These are phyloP conservation scores for Sophora flavescens DNA, from an alignment of 306 rosid genomes.

Conservation along the genomic window DNA sequence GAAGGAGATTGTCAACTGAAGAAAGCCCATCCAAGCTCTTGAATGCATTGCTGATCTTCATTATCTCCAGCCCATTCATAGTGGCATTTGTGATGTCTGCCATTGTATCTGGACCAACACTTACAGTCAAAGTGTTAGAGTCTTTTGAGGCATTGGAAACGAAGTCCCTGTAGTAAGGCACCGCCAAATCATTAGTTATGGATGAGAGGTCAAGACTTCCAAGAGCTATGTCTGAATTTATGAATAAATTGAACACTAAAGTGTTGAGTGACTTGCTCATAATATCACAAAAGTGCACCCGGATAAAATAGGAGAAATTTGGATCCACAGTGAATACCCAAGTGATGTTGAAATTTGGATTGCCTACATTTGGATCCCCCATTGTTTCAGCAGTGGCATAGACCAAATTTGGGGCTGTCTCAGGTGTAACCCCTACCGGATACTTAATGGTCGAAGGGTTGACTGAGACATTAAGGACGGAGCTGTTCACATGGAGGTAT, in stretches of 20 bases:
- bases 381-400: constrained; percentile 85
- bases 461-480: constrained; percentile 67
- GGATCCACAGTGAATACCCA: constrained; percentile 83
- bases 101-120: constrained; percentile 79
- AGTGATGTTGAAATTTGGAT: constrained; percentile 77
- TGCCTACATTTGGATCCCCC: constrained; percentile 67
- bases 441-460: constrained; percentile 67
- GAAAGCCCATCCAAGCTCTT: constrained; percentile 69
- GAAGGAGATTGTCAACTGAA: constrained; percentile 62
- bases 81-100: constrained; percentile 69
- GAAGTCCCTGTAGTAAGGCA: constrained; percentile 71
- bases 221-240: constrained; percentile 67
- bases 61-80: constrained; percentile 82
- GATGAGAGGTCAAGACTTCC: constrained; percentile 73
- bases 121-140: constrained; percentile 69
- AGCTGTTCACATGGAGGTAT: constrained; percentile 80
- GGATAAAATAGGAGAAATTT: constrained; percentile 63
- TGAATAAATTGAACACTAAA: constrained; percentile 76
- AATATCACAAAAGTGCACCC: constrained; percentile 84
- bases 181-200: constrained; percentile 56
- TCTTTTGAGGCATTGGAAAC: constrained; percentile 59
- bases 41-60: constrained; percentile 71
- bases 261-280: constrained; percentile 70
- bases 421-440: constrained; percentile 58
- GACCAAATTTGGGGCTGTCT: constrained; percentile 86